These are phyloP conservation scores for Raffaelea albimanens DNA, from an alignment of 2,329 filamentous ascomycete species.

Conservation along the genomic window DNA sequence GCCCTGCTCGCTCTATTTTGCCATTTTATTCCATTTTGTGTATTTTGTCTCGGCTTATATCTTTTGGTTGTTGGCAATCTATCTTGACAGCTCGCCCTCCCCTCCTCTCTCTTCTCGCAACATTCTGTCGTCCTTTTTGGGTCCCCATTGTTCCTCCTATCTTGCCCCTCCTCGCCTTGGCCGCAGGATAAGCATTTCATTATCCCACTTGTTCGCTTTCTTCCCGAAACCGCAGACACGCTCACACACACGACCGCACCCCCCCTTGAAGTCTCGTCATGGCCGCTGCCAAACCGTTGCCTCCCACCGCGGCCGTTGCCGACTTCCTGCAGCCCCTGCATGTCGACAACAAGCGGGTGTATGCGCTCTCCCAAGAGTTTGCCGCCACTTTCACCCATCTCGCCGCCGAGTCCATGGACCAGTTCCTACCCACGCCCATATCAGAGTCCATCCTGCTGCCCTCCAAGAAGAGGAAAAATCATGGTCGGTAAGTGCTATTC, in stretches of 20 bases:
- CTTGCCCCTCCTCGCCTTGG: not conserved
- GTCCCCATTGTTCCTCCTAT: not conserved
- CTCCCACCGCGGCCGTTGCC: conserved; percentile 16
- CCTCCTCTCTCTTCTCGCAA: not conserved
- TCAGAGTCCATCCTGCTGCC: conserved; percentile 48
- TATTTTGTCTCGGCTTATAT: not conserved
- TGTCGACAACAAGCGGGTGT: conserved; percentile 35
- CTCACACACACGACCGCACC: no score
- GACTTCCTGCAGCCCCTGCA: conserved; percentile 42
- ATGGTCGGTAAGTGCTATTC: conserved; percentile 34
- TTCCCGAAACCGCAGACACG: no score
- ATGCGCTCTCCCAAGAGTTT: conserved; percentile 38
- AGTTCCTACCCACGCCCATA: conserved; percentile 54
- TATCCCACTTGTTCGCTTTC: no score
- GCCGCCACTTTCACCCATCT: conserved; percentile 36
- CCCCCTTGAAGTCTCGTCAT: not conserved
- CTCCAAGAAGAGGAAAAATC: conserved; percentile 26
- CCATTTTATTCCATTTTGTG: not conserved
- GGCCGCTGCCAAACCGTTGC: not conserved
- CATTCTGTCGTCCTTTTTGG: no score
- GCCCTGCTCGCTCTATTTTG: not conserved
- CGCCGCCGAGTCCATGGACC: conserved; percentile 40
- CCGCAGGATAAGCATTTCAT: no score
- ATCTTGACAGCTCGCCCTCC: not conserved
- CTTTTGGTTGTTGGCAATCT: no score